Percentiles rank a stretch among this genome's conserved stretches.
These are phyloP conservation scores for Luffa aegyptiaca DNA, from an alignment of 306 rosid genomes.

Conservation along the genomic window DNA sequence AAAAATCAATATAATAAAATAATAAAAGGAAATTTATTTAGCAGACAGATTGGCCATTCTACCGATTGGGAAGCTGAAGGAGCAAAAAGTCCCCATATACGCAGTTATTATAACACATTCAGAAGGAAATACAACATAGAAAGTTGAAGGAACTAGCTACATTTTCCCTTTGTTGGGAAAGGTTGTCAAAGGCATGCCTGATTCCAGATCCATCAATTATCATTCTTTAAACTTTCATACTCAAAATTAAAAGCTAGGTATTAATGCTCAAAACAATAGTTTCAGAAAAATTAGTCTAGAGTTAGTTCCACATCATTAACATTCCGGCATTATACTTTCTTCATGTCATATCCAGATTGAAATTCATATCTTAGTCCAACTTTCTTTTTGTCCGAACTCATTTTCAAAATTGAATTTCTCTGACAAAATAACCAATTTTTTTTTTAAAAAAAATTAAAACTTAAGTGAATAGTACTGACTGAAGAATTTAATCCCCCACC, in stretches of 20 bases:
- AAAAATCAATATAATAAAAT: constrained; percentile 19
- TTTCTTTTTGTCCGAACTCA: not conserved
- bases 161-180: not conserved
- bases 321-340: not conserved
- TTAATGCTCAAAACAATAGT: not conserved
- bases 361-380: not conserved
- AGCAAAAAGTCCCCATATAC: not conserved
- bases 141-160: not conserved
- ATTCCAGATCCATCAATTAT: not conserved
- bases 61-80: not conserved
- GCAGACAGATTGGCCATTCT: not conserved
- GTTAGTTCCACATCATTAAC: not conserved
- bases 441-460: not conserved
- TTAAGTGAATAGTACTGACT: not conserved
- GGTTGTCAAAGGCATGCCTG: not conserved
- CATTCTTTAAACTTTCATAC: not conserved
- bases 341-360: not conserved
- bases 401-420: not conserved
- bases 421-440: not conserved
- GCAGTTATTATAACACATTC: not conserved
- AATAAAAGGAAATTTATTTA: not conserved
- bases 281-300: not conserved
- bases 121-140: not conserved
- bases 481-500: not conserved
- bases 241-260: not conserved